Evolutionary conservation across 345 rosid genomes (phyloP), one percentile per base, ranked within the genome.

Genomic region (Populus euphratica): DNA sequence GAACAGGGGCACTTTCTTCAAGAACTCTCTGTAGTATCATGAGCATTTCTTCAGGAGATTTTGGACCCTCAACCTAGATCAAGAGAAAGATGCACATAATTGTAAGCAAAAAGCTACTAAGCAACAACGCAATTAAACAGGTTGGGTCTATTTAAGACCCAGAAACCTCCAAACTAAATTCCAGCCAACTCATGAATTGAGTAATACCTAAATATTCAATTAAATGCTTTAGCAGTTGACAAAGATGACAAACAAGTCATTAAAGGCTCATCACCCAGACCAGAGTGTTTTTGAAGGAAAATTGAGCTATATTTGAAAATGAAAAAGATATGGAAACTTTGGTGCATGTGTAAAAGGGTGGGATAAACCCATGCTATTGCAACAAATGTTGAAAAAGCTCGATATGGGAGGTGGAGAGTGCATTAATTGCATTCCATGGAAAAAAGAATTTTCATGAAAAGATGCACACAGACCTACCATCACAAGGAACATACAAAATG

Each of bases 1-100:
- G 92, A 81, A 88, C 94, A 5, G 97, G 88, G 65, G 92, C 89
- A 84, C 99, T 94, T 87, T 96, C 98, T 87, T 94, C 99, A n/a
- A 88, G 87, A 35, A 96, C 96, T 86, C 89, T 92, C 84, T 92
- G 99, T 68, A 96, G 85, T 54, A 88, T 74, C 49, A 73, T 11
- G 10, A 92, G 85, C 96, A 94, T 84, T 83, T 94, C 98, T 79
- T 91, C 97, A 5, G 97, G 91, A 62, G 94, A 85, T 85, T 83
- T 92, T 38, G 97, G 96, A 75, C 99, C 99, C 88, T 94, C 99
- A 43, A 90, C 86, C 99, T 96, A 78, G 44, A 80, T 33, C 56
- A 66, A 61, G 72, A 61, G 72, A 75, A 72, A 68, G 56, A 73
- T 54, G 52, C 25, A 68, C 68, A 71, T n/a, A 12, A 12, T 56